Conservation (phyloP, 768 basidiomycete species). For the Cantharellus anzutake region DNA sequence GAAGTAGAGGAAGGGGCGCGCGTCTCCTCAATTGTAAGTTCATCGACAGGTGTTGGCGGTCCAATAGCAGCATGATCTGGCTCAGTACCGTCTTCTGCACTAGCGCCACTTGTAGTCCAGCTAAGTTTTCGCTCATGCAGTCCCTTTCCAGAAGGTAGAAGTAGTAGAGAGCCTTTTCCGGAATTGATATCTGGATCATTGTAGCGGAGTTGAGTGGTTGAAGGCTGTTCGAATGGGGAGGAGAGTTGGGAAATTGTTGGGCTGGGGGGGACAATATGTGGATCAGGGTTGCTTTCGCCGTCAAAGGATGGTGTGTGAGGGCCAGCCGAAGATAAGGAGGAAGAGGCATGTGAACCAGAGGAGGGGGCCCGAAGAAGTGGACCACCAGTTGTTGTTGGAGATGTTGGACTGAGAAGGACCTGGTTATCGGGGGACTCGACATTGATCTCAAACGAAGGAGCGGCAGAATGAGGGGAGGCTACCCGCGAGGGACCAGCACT, state of each 20-base stretch:
- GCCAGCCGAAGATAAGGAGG: not conserved
- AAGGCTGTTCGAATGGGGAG: not conserved
- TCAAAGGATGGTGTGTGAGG: not conserved
- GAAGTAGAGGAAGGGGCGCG: not conserved
- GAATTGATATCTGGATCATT: not conserved
- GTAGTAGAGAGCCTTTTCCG: not conserved
- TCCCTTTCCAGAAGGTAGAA: not conserved
- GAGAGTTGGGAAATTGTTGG: not conserved
- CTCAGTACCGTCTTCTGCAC: conserved; percentile 4
- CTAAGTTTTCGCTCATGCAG: not conserved
- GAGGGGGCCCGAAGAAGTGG: not conserved
- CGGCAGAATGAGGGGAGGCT: not conserved
- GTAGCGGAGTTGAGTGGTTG: not conserved
- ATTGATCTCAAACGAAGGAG: no score
- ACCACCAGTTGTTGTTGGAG: not conserved
- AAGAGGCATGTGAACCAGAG: not conserved
- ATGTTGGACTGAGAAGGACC: no score
- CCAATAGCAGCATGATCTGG: not conserved
- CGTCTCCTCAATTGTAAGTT: not conserved
- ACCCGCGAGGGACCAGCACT: not conserved
- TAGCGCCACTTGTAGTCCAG: not conserved
- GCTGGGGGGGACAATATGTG: not conserved
- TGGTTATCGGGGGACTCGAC: no score
- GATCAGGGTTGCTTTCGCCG: not conserved
- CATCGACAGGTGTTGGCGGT: not conserved